Percentiles rank a stretch among this genome's conserved stretches.
These are phyloP conservation scores for Penicillium silybi DNA, from an alignment of 495 filamentous ascomycete genomes.

Conservation along the genomic window DNA sequence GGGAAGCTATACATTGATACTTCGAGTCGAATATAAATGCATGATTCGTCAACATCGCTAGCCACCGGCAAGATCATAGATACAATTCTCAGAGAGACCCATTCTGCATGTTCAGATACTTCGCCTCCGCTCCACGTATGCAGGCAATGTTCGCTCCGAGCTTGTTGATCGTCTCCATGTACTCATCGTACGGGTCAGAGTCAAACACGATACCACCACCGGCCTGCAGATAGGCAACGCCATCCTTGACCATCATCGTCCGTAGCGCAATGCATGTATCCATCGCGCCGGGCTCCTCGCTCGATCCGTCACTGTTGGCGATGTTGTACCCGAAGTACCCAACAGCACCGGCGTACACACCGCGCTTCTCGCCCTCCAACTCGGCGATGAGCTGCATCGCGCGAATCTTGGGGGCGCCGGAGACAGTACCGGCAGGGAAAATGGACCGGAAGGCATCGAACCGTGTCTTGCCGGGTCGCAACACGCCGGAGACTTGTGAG, in stretches of 20 bases:
- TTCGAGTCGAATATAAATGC: background rate
- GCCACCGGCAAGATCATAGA: background rate
- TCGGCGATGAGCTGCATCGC: constrained; percentile 98
- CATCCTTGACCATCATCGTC: constrained; percentile 93
- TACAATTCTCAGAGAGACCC: constrained; percentile 1
- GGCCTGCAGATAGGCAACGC: constrained; percentile 87
- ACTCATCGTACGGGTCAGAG: constrained; percentile 90
- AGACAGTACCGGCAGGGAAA: constrained; percentile 93
- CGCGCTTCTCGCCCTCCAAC: constrained; percentile 86
- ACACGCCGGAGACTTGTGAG: constrained; percentile 85
- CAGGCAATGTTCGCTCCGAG: constrained; percentile 81
- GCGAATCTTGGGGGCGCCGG: constrained; percentile 89
- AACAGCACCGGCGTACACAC: constrained; percentile 95
- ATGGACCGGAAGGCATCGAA: constrained; percentile 96
- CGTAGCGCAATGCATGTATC: constrained; percentile 97
- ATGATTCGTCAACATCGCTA: background rate
- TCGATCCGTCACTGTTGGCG: constrained; percentile 33
- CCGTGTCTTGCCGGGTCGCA: constrained; percentile 76
- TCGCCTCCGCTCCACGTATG: constrained; percentile 77
- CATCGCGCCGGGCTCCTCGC: constrained; percentile 74
- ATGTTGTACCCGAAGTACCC: constrained; percentile 64
- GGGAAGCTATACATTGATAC: constrained; percentile 5
- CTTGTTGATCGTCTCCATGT: constrained; percentile 97
- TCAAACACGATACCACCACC: constrained; percentile 98
- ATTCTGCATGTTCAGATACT: constrained; percentile 55